phyloP scores from a whole-genome alignment of 768 basidiomycete species.

The Rhodocollybia butyracea region DNA sequence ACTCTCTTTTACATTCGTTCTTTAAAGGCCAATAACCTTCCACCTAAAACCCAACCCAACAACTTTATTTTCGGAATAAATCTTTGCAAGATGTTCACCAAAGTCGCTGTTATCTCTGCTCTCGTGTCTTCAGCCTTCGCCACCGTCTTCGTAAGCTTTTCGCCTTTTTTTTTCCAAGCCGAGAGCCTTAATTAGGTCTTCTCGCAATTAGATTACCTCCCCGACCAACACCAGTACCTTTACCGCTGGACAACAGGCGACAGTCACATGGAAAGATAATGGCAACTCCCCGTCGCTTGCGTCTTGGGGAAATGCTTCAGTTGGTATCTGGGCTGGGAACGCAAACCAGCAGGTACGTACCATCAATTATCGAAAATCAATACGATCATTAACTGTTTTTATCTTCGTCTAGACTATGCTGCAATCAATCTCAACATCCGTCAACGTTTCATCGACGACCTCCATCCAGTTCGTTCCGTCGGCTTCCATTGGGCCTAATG shows the following conservation, averaged over 20 bases:
- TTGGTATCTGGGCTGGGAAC: slow-evolving; percentile 67
- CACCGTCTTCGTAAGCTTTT: slow-evolving; percentile 49
- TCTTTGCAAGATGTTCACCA: slow-evolving; percentile 49
- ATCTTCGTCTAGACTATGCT: slow-evolving; percentile 45
- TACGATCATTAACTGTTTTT: not conserved
- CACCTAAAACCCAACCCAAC: not conserved
- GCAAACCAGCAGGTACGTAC: slow-evolving; percentile 52
- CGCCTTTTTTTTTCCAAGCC: not conserved
- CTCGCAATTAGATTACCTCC: slow-evolving; percentile 45
- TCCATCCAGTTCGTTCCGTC: slow-evolving; percentile 51
- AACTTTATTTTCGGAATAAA: slow-evolving; percentile 14
- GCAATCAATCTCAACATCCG: slow-evolving; percentile 43
- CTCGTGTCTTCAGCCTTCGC: slow-evolving; percentile 53
- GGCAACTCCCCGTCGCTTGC: slow-evolving; percentile 42
- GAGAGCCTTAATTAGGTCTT: not conserved
- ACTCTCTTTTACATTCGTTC: slow-evolving; percentile 5
- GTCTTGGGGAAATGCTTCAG: slow-evolving; percentile 45
- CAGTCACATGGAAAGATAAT: slow-evolving; percentile 61
- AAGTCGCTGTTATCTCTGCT: slow-evolving; percentile 45
- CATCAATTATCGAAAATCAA: no score
- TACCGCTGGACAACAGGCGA: slow-evolving; percentile 45
- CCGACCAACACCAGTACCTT: slow-evolving; percentile 47
- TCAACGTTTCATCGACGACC: slow-evolving; percentile 49
- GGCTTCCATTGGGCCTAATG: slow-evolving; percentile 50
- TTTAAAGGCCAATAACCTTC: not conserved